Evolutionary conservation across 768 basidiomycete species (phyloP).

Genomic region (Rubroboletus satanas): DNA sequence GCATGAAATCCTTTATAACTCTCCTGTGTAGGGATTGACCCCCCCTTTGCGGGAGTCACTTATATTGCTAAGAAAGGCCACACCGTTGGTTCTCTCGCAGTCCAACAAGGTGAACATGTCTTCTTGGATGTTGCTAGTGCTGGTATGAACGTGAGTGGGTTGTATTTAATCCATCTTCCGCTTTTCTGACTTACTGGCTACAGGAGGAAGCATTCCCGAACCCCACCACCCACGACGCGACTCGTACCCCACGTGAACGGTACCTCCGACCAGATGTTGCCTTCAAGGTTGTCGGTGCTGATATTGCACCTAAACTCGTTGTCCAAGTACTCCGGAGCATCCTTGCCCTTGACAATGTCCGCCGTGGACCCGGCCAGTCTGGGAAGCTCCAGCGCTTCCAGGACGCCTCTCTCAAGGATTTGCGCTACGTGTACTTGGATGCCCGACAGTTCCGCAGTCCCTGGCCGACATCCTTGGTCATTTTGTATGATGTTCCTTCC

Average conservation of each 20-base stretch:
- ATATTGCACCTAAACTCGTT: slow-evolving; percentile 56
- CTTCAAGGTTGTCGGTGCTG: slow-evolving; percentile 48
- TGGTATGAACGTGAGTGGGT: slow-evolving; percentile 49
- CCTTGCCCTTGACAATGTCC: slow-evolving; percentile 53
- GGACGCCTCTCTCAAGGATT: slow-evolving; percentile 43
- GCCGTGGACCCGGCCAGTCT: slow-evolving; percentile 65
- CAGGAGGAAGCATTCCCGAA: slow-evolving; percentile 53
- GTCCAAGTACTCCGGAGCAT: slow-evolving; percentile 62
- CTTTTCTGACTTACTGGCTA: background rate
- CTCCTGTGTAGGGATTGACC: slow-evolving; percentile 54
- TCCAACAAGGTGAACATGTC: slow-evolving; percentile 49
- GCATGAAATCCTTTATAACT: slow-evolving; percentile 1
- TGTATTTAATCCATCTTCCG: background rate
- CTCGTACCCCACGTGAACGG: slow-evolving; percentile 41
- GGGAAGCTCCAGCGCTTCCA: slow-evolving; percentile 60
- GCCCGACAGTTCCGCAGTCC: slow-evolving; percentile 45
- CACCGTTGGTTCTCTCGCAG: slow-evolving; percentile 37
- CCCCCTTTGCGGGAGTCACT: slow-evolving; percentile 66
- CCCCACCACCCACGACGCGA: slow-evolving; percentile 41
- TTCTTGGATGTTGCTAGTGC: slow-evolving; percentile 63
- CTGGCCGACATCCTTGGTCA: slow-evolving; percentile 65
- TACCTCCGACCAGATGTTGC: slow-evolving; percentile 49
- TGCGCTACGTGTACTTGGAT: slow-evolving; percentile 56
- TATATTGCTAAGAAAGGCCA: slow-evolving; percentile 50
- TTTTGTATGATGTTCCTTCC: slow-evolving; percentile 38